Evolutionary conservation across 2,329 filamentous ascomycete genomes (phyloP), one percentile per base, ranked within the genome.

Genomic region (Podosphaera aphanis): DNA sequence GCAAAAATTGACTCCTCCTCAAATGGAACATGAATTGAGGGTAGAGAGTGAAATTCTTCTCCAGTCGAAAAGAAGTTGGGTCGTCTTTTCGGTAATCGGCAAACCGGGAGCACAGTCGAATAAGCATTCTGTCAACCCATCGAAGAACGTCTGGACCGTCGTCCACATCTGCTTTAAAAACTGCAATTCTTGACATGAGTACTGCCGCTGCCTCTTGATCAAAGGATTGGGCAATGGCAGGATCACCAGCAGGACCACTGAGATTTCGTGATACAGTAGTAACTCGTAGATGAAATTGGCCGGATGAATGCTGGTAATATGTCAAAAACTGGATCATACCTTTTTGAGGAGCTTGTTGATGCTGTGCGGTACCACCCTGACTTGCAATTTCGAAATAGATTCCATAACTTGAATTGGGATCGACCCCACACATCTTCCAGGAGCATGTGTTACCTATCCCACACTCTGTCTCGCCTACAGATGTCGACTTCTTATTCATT

Each of bases 1-100:
- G 90, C 52, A 98, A 64, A 68, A 98, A 98, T 63, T 95, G 90
- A 63, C 85, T 93, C 63, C 90, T 77, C 55, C 90, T 81, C 49
- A 98, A 72, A 62, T 98, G 90, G 70, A 98, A 98, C 90, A 98
- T 98, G 66, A 98, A 98, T 61, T 98, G 90, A 21, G 90, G 90
- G 59, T 98, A 98, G 15, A 98, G 71, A 0, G 88, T 95, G 60
- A 98, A 98, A 68, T 98, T 98, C 74, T 94, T 94, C 64, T 98
- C 90, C 51, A 93, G 65, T 31, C 85, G 76, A 74, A 98, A 98
- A 0, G 88, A 95, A 4, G 88, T 92, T 13, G 90, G 85, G 56
- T 98, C 90, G 60, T 98, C 90, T 64, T 98, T 98, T 51, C 90
- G 74, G 61, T 98, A 98, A 62, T 98, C 90, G 23, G 90, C 90